These are phyloP conservation scores for Naumovozyma baii DNA, from an alignment of 805 yeast genomes.

Conservation along the genomic window DNA sequence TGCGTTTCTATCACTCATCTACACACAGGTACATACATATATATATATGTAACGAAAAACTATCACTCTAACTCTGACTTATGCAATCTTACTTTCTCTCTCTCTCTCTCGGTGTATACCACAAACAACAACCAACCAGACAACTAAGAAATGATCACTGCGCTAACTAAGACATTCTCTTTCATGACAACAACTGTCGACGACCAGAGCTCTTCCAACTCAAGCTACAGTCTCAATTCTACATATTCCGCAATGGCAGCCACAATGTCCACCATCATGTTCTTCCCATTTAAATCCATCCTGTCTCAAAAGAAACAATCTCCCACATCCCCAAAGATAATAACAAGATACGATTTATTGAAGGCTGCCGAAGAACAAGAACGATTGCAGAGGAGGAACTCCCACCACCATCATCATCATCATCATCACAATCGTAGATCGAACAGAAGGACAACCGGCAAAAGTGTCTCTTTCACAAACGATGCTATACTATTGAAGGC, in stretches of 20 bases:
- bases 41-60: no score
- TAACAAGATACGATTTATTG: constrained; percentile 19
- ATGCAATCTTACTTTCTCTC: no score
- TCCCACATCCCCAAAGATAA: constrained; percentile 1
- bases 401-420: no score
- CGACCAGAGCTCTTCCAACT: not conserved
- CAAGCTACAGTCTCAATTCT: not conserved
- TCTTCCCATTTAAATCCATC: not conserved
- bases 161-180: not conserved
- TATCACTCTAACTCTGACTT: no score
- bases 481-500: no score
- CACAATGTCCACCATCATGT: not conserved
- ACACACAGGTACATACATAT: not conserved
- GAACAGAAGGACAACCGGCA: no score
- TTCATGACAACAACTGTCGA: not conserved
- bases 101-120: no score
- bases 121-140: not conserved
- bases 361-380: constrained; percentile 11
- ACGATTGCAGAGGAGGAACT: no score
- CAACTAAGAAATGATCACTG: not conserved
- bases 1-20: no score
- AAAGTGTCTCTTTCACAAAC: no score
- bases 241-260: not conserved
- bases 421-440: no score
- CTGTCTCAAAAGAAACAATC: not conserved